Evolutionary conservation across 495 filamentous ascomycete species (phyloP).

Genomic region (Penicillium ochrochloron): DNA sequence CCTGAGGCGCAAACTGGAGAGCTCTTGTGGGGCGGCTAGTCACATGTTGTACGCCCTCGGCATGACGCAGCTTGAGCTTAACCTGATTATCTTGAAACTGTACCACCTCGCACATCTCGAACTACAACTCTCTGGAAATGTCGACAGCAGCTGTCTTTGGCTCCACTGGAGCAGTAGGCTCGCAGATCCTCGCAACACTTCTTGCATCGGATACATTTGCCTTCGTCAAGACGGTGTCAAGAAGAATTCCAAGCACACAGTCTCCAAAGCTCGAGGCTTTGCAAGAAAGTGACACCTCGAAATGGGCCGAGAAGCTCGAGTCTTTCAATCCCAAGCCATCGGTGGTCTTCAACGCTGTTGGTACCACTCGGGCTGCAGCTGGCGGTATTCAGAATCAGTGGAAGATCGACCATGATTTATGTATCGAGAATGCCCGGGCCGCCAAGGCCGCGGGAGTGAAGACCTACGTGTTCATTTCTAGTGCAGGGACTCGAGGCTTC

Average conservation of each 20-base stretch:
- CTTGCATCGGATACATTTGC: conserved; percentile 48
- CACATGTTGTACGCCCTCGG: not conserved
- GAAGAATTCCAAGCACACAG: conserved; percentile 51
- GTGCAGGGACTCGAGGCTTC: conserved; percentile 37
- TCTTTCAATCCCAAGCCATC: conserved; percentile 41
- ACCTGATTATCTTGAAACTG: not conserved
- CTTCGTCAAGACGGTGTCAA: conserved; percentile 60
- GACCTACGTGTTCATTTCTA: conserved; percentile 55
- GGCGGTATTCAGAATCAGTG: conserved; percentile 53
- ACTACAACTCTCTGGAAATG: conserved; percentile 20
- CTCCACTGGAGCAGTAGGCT: conserved; percentile 61
- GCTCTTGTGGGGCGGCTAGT: not conserved
- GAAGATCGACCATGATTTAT: conserved; percentile 56
- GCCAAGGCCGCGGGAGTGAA: conserved; percentile 55
- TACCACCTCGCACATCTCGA: not conserved
- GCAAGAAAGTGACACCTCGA: conserved; percentile 36
- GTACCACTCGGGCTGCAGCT: conserved; percentile 49
- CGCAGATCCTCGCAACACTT: conserved; percentile 59
- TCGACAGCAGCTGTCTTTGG: conserved; percentile 57
- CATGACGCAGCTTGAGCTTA: not conserved
- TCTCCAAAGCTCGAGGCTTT: conserved; percentile 52
- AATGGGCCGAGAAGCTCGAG: conserved; percentile 40
- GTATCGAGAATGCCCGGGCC: conserved; percentile 50
- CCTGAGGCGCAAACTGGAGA: not conserved
- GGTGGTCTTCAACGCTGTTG: conserved; percentile 54